Base-by-base conservation (phyloP, 176 grass and related monocot species). In the Ananas comosus region DNA sequence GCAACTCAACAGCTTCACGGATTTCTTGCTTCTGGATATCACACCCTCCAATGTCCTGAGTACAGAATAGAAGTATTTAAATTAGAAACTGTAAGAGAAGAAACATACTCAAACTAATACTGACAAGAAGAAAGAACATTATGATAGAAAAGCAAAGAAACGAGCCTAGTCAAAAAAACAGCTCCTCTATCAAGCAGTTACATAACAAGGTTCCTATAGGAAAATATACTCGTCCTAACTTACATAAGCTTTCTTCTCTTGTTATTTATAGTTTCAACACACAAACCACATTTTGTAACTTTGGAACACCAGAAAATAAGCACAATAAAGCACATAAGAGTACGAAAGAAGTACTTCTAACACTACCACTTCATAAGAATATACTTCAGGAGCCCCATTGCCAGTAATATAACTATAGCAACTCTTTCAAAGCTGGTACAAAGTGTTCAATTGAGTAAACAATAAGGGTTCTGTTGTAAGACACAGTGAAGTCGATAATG, bases 21-120 rank as follows among this genome's bases (percentile, higher is more conserved):
- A 93, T 99, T 86, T 99, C 94, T 78, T 99, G 94, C 52, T 99
- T 99, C 73, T 99, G 89, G 69, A 99, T 99, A 66, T 99, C 89
- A 42, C 94, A 99, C 51, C 94, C 94, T 70, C 94, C 94, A 79
- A 99, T 99, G 69, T 99, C 94, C 94, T 99, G 78, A n/a, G 64
- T 25, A 80, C n/a, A 48, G 67, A 74, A 52, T 68, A 80, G 21
- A 85, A 71, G 9, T 13, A 58, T 22, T 4, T 51, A 18, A 19
- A 51, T 47, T 13, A 12, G 65, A 78, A 61, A n/a, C n/a, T 19
- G 33, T 42, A 7, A 42, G 13, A 7, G 3, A 18, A 61, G 21
- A 2, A 61, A 18, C 6, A 61, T 8, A 18, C 14, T 61, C 16
- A 61, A 18, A 19, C 21, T 18, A 18, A 6, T 61, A 10, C 56